Evolutionary conservation across 768 basidiomycete species (phyloP).

Genomic region (Boletus pseudopeckii): DNA sequence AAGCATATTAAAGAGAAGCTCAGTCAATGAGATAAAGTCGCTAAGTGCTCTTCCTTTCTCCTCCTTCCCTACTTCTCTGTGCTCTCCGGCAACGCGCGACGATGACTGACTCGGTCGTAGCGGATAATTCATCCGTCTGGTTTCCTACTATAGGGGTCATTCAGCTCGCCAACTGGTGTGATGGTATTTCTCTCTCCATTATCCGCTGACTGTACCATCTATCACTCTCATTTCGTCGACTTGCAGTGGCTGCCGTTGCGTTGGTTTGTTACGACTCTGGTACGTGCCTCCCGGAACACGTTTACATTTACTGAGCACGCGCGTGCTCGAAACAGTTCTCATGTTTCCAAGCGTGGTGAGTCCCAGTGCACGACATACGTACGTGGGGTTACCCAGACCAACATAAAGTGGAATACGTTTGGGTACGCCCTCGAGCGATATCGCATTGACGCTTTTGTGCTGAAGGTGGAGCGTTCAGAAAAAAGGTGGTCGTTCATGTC

Average conservation of each 20-base stretch:
- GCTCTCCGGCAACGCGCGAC: neutral
- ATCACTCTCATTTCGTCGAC: neutral
- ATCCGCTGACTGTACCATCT: neutral
- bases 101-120: constrained; percentile 10
- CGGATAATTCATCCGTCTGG: constrained; percentile 9
- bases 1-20: neutral
- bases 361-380: neutral
- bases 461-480: neutral
- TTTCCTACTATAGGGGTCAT: constrained; percentile 8
- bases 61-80: neutral
- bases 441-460: neutral
- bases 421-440: constrained; percentile 11
- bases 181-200: constrained; percentile 3
- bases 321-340: constrained; percentile 4
- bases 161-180: constrained; percentile 17
- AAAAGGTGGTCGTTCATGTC: constrained; percentile 13
- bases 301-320: neutral
- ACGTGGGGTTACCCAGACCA: neutral
- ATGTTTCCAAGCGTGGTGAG: constrained; percentile 22
- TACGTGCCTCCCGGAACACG: neutral
- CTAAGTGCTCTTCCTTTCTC: neutral
- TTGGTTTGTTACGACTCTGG: constrained; percentile 17
- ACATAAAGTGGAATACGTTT: constrained; percentile 16
- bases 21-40: neutral
- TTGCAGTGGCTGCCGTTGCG: constrained; percentile 13